phyloP scores from a whole-genome alignment of 2,329 filamentous ascomycete species.

The Hypomyces perniciosus region DNA sequence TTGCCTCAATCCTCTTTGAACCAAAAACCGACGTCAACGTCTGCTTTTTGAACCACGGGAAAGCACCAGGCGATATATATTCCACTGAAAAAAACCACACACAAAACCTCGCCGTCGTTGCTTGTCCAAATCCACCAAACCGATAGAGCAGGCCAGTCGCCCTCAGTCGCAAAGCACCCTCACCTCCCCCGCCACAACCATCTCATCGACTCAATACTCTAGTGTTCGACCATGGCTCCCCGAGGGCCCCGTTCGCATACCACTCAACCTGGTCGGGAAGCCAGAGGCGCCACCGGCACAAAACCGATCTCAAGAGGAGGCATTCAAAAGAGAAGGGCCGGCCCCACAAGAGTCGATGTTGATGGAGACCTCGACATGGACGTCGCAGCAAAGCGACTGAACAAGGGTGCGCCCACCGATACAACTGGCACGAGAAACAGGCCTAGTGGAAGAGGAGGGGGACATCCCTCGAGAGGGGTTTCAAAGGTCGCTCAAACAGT shows the following conservation, averaged over 20 bases:
- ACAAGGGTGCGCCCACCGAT: constrained; percentile 23
- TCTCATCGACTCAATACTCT: no score
- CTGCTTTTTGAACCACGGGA: no score
- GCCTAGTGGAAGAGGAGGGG: constrained; percentile 23
- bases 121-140: neutral
- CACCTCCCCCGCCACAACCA: neutral
- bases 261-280: constrained; percentile 24
- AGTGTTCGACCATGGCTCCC: constrained; percentile 26
- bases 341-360: constrained; percentile 38
- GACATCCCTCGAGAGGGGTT: constrained; percentile 22
- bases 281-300: constrained; percentile 24
- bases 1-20: no score
- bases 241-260: constrained; percentile 23
- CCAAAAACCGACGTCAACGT: no score
- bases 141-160: neutral
- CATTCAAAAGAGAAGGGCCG: constrained; percentile 44
- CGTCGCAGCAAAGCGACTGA: constrained; percentile 29
- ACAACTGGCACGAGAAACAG: constrained; percentile 25
- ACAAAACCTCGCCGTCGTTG: no score
- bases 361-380: constrained; percentile 60
- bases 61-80: no score
- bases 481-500: constrained; percentile 39
- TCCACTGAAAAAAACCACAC: no score
- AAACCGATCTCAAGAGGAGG: constrained; percentile 38
- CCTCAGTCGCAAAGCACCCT: neutral